Evolutionary conservation across 495 filamentous ascomycete species (phyloP).

Genomic region (Xylaria grammica): DNA sequence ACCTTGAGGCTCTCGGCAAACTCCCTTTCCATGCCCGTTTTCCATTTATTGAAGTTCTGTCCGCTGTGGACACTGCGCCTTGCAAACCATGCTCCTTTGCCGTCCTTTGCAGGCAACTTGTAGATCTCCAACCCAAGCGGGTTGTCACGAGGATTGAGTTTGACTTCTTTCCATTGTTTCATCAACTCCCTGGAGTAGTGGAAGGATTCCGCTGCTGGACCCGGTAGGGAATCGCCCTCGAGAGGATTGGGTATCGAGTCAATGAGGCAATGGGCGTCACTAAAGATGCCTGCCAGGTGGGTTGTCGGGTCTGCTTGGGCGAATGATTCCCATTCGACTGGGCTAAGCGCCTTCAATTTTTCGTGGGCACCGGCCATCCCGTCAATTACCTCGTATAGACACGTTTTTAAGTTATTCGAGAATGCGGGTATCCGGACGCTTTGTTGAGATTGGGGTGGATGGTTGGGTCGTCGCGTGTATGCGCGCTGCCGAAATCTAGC

Average conservation of each 20-base stretch:
- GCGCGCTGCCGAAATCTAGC: neutral
- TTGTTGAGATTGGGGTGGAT: too few species aligned
- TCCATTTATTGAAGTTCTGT: slow-evolving; percentile 73
- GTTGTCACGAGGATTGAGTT: slow-evolving; percentile 71
- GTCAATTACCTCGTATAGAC: neutral
- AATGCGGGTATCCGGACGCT: too few species aligned
- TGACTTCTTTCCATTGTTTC: slow-evolving; percentile 87
- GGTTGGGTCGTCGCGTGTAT: neutral
- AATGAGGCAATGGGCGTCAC: slow-evolving; percentile 68
- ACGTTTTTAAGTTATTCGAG: neutral
- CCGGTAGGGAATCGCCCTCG: slow-evolving; percentile 17
- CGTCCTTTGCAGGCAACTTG: slow-evolving; percentile 78
- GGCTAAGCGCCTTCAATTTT: slow-evolving; percentile 75
- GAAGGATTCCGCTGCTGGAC: slow-evolving; percentile 31
- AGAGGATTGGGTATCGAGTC: slow-evolving; percentile 69
- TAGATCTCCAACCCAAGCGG: slow-evolving; percentile 78
- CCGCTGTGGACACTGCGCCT: slow-evolving; percentile 77
- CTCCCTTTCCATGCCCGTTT: slow-evolving; percentile 60
- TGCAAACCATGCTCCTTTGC: slow-evolving; percentile 89
- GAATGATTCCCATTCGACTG: slow-evolving; percentile 68
- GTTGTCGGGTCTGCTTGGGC: slow-evolving; percentile 60
- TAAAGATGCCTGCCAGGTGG: slow-evolving; percentile 63
- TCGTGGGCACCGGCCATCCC: slow-evolving; percentile 70
- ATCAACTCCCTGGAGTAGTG: slow-evolving; percentile 53
- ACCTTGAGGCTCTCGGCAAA: slow-evolving; percentile 68